These are phyloP conservation scores for Ustilago bromivora DNA, from an alignment of 1,284 basidiomycete species.

Conservation along the genomic window DNA sequence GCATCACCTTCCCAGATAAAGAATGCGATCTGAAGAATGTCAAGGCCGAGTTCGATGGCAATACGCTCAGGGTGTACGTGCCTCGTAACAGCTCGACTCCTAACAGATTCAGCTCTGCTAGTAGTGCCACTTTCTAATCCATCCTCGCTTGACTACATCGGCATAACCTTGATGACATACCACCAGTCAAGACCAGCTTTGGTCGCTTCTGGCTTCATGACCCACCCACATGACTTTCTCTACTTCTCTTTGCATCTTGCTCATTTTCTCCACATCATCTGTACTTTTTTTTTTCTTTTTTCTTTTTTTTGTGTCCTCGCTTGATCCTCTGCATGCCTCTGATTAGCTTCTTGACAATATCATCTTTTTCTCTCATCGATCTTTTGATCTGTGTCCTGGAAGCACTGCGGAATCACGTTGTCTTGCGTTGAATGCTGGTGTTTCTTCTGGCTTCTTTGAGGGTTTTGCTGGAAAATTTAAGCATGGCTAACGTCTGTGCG, in stretches of 20 bases:
- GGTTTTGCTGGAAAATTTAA: no score
- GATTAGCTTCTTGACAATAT: no score
- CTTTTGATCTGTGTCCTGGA: no score
- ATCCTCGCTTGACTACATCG: neutral
- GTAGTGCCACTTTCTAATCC: slow-evolving; percentile 70
- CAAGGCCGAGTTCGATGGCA: slow-evolving; percentile 58
- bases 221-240: neutral
- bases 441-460: no score
- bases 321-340: no score
- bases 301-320: neutral
- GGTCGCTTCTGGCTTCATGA: neutral
- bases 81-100: slow-evolving; percentile 20
- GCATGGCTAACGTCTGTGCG: no score
- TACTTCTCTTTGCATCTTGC: neutral
- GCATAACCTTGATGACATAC: slow-evolving; percentile 62
- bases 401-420: no score
- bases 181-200: neutral
- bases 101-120: slow-evolving; percentile 37
- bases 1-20: slow-evolving; percentile 59
- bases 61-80: slow-evolving; percentile 43
- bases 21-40: slow-evolving; percentile 56
- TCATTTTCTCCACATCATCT: slow-evolving; percentile 2
- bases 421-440: no score
- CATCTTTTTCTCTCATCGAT: no score
- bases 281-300: slow-evolving; percentile 7